Conservation (phyloP, 1,284 basidiomycete species). For the Cryptococcus maquisensis region DNA sequence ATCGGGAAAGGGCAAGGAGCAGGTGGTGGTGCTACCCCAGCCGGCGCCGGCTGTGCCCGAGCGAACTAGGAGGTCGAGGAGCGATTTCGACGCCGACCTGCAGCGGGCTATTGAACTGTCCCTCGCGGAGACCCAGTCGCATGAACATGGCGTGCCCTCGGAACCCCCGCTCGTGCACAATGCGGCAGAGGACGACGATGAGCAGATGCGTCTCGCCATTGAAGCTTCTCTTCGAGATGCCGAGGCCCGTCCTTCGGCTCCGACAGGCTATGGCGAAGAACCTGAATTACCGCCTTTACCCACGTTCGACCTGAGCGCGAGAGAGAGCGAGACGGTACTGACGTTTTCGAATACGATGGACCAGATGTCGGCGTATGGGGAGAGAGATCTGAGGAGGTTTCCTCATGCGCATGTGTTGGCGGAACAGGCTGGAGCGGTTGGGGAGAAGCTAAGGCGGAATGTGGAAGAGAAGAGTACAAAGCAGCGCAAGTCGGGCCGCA, state of each 20-base stretch:
- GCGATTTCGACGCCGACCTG: slow-evolving; percentile 77
- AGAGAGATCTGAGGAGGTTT: slow-evolving; percentile 69
- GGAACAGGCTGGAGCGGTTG: slow-evolving; percentile 72
- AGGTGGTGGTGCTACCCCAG: slow-evolving; percentile 5
- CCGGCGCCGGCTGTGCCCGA: slow-evolving; percentile 41
- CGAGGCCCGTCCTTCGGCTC: slow-evolving; percentile 72
- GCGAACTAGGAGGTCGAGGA: slow-evolving; percentile 31
- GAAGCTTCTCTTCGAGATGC: slow-evolving; percentile 89
- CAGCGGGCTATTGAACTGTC: slow-evolving; percentile 91
- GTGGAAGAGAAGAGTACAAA: slow-evolving; percentile 82
- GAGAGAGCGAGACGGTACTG: slow-evolving; percentile 77
- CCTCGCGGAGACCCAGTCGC: slow-evolving; percentile 64
- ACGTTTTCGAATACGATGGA: slow-evolving; percentile 86
- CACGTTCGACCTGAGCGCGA: slow-evolving; percentile 69
- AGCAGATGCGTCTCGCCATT: slow-evolving; percentile 88
- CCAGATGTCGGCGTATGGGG: slow-evolving; percentile 72
- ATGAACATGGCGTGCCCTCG: slow-evolving; percentile 45
- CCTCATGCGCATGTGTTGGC: slow-evolving; percentile 77
- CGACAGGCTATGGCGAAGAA: slow-evolving; percentile 56
- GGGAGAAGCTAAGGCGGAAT: slow-evolving; percentile 78
- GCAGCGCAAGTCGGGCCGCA: slow-evolving; percentile 61
- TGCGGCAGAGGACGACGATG: slow-evolving; percentile 77
- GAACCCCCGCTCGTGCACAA: slow-evolving; percentile 62
- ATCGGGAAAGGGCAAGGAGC: slow-evolving; percentile 50
- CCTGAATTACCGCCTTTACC: slow-evolving; percentile 53